Evolutionary conservation across 306 rosid genomes (phyloP).

Genomic region (Urtica urens): DNA sequence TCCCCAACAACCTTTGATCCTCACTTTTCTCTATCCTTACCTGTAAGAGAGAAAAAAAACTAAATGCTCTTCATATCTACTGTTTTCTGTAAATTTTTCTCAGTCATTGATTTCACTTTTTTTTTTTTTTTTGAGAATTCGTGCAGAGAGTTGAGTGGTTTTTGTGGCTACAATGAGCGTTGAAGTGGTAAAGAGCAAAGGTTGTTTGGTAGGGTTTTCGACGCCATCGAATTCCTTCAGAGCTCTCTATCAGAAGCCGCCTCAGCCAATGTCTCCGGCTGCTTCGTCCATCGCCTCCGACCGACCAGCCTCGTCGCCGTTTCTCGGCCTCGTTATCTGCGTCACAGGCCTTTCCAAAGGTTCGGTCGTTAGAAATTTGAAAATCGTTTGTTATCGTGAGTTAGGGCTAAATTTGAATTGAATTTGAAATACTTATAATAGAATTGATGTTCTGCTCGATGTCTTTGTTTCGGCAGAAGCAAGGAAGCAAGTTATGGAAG

Average conservation of each 20-base stretch:
- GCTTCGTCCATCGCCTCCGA: constrained; percentile 40
- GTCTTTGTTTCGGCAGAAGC: constrained; percentile 66
- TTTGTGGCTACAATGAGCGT: constrained; percentile 42
- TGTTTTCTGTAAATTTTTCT: constrained; percentile 15
- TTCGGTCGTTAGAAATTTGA: constrained; percentile 13
- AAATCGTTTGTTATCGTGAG: neutral
- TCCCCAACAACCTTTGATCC: constrained; percentile 5
- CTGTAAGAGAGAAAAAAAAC: neutral
- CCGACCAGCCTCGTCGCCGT: constrained; percentile 37
- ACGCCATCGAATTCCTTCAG: constrained; percentile 48
- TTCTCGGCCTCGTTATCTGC: constrained; percentile 73
- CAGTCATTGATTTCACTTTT: constrained; percentile 11
- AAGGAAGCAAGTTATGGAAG: constrained; percentile 96
- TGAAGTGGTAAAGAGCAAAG: constrained; percentile 62
- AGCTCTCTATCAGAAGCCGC: constrained; percentile 31
- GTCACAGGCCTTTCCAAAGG: constrained; percentile 97
- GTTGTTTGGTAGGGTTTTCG: constrained; percentile 51
- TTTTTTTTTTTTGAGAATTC: constrained; percentile 10
- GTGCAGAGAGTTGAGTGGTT: constrained; percentile 24
- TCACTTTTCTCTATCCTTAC: constrained; percentile 4
- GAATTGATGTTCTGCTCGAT: constrained; percentile 1
- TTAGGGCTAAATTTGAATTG: neutral
- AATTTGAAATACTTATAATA: neutral
- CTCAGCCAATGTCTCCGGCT: constrained; percentile 58
- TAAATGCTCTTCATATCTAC: neutral